Evolutionary conservation across 2,329 filamentous ascomycete species (phyloP).

Genomic region (Neonectria magnoliae): DNA sequence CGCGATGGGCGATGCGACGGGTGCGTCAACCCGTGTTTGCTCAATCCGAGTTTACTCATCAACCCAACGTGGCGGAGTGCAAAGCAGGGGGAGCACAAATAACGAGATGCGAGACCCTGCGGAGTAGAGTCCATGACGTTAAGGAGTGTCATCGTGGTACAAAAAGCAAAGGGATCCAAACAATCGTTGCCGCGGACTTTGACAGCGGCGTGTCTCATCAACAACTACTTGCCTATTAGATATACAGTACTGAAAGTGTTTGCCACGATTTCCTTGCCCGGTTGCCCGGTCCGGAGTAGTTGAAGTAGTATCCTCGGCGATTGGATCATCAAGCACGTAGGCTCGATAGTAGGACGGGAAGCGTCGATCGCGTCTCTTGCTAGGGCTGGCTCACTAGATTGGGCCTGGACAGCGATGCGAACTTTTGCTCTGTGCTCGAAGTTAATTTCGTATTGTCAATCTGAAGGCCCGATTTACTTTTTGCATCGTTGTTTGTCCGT

Average conservation of each 20-base stretch:
- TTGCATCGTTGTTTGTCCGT: background rate
- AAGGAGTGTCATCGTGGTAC: constrained; percentile 6
- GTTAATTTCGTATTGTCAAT: background rate
- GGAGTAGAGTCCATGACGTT: constrained; percentile 3
- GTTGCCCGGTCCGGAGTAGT: background rate
- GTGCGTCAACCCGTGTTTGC: background rate
- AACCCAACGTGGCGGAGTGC: background rate
- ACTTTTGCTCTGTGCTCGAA: constrained; percentile 2
- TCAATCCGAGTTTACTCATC: background rate
- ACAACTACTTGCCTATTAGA: background rate
- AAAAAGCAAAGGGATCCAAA: constrained; percentile 1
- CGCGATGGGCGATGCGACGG: background rate
- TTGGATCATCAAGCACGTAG: constrained; percentile 6
- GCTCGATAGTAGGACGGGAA: constrained; percentile 5
- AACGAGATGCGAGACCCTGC: constrained; percentile 3
- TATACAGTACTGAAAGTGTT: background rate
- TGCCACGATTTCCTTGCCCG: background rate
- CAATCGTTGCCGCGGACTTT: background rate
- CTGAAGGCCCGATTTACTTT: background rate
- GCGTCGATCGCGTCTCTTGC: constrained; percentile 12
- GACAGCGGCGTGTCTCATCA: constrained; percentile 1
- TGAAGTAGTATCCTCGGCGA: background rate
- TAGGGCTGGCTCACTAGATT: constrained; percentile 3
- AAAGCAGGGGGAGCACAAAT: constrained; percentile 3
- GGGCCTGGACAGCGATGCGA: constrained; percentile 9